A percentile compares a stretch with the other conserved stretches of the same genome.
Conservation (phyloP, 768 basidiomycete genomes). For the Pulveroboletus sp. region DNA sequence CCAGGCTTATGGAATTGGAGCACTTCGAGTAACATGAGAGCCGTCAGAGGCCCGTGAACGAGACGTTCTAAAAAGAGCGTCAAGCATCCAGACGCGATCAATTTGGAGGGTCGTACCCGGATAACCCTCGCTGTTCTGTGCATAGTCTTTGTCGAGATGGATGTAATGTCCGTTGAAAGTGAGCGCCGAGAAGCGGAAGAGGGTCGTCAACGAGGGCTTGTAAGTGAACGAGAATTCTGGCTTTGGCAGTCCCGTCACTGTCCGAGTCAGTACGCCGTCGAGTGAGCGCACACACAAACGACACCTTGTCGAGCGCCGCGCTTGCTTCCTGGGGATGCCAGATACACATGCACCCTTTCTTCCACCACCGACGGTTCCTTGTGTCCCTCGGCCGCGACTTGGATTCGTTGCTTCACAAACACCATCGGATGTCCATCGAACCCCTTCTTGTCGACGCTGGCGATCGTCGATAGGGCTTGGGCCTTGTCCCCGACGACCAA, state of each 20-base stretch:
- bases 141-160: conserved; percentile 77
- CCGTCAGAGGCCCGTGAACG: conserved; percentile 84
- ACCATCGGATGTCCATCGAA: conserved; percentile 67
- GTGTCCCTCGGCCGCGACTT: conserved; percentile 45
- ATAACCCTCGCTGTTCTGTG: conserved; percentile 66
- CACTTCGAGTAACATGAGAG: conserved; percentile 72
- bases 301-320: conserved; percentile 45
- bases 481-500: conserved; percentile 55
- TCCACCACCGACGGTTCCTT: conserved; percentile 51
- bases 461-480: conserved; percentile 46
- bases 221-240: conserved; percentile 64
- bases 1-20: conserved; percentile 49
- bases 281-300: background rate
- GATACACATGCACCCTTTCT: conserved; percentile 69
- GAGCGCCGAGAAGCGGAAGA: conserved; percentile 85
- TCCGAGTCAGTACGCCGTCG: background rate
- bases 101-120: conserved; percentile 42
- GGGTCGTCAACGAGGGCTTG: conserved; percentile 62
- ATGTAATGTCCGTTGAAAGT: conserved; percentile 86
- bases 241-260: conserved; percentile 52
- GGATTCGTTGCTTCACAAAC: conserved; percentile 67
- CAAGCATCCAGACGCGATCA: background rate
- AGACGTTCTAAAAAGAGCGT: conserved; percentile 54
- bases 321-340: conserved; percentile 31
- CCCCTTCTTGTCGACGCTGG: conserved; percentile 58